phyloP scores from a whole-genome alignment of 2,329 filamentous ascomycete genomes.

The Stenocarpella maydis region DNA sequence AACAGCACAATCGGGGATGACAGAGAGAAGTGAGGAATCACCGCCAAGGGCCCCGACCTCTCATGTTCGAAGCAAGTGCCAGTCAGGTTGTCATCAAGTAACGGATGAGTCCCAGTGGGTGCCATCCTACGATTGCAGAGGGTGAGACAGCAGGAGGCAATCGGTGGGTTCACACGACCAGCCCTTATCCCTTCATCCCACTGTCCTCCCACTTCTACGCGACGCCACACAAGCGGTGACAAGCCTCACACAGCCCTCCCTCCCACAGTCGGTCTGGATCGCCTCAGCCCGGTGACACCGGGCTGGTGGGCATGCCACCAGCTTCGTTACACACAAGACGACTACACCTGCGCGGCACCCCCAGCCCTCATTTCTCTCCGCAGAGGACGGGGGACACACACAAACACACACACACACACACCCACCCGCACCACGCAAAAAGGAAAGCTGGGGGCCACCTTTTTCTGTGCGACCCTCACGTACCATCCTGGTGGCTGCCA shows the following conservation, averaged over 20 bases:
- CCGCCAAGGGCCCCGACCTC: background rate
- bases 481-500: background rate
- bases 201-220: background rate
- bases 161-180: too few relatives aligned
- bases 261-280: background rate
- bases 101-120: too few relatives aligned
- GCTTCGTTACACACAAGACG: background rate
- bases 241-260: background rate
- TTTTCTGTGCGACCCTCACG: background rate
- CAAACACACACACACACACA: background rate
- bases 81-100: background rate
- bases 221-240: background rate
- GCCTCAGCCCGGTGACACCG: background rate
- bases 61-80: background rate
- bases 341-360: slow-evolving; percentile 7
- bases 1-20: background rate
- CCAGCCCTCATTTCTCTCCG: slow-evolving; percentile 1
- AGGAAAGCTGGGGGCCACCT: background rate
- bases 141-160: background rate
- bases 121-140: background rate
- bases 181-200: too few relatives aligned
- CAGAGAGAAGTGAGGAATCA: slow-evolving; percentile 1
- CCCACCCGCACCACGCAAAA: background rate
- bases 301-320: background rate
- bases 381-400: background rate